Evolutionary conservation across 75 land plant species (phyloP).

Genomic region (Larix kaempferi): DNA sequence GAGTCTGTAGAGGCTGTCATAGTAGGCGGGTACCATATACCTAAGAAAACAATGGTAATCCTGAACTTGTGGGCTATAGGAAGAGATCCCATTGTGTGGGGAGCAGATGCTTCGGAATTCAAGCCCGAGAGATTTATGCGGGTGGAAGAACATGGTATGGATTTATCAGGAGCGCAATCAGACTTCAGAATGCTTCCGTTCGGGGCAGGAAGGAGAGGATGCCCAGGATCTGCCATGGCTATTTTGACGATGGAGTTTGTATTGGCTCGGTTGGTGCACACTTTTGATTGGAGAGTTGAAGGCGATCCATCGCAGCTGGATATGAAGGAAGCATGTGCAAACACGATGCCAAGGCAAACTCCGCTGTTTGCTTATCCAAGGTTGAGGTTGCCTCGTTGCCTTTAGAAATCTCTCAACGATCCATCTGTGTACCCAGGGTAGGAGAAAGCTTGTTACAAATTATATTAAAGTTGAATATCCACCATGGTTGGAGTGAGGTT

Average conservation of each 20-base stretch:
- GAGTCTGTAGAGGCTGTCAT: slow-evolving; percentile 14
- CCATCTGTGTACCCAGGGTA: too few species aligned
- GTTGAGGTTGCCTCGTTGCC: too few species aligned
- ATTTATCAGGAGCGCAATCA: background rate
- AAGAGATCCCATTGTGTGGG: slow-evolving; percentile 28
- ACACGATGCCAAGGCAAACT: too few species aligned
- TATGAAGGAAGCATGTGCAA: too few species aligned
- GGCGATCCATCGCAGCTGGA: too few species aligned
- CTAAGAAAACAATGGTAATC: slow-evolving; percentile 12
- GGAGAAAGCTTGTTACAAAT: too few species aligned
- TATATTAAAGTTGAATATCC: too few species aligned
- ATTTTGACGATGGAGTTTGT: background rate
- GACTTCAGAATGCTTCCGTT: slow-evolving; percentile 17
- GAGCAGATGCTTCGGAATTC: slow-evolving; percentile 22
- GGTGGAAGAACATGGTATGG: background rate
- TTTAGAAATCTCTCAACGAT: too few species aligned
- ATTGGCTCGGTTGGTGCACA: background rate
- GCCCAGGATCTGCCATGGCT: slow-evolving; percentile 21
- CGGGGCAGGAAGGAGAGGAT: slow-evolving; percentile 21
- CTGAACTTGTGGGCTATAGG: slow-evolving; percentile 26
- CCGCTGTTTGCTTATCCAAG: too few species aligned
- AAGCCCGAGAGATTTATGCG: slow-evolving; percentile 21
- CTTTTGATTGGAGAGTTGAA: too few species aligned
- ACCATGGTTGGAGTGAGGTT: too few species aligned
- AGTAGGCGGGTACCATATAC: slow-evolving; percentile 16